Conservation (phyloP, 1,284 basidiomycete genomes). For the Vanrija sp. region DNA sequence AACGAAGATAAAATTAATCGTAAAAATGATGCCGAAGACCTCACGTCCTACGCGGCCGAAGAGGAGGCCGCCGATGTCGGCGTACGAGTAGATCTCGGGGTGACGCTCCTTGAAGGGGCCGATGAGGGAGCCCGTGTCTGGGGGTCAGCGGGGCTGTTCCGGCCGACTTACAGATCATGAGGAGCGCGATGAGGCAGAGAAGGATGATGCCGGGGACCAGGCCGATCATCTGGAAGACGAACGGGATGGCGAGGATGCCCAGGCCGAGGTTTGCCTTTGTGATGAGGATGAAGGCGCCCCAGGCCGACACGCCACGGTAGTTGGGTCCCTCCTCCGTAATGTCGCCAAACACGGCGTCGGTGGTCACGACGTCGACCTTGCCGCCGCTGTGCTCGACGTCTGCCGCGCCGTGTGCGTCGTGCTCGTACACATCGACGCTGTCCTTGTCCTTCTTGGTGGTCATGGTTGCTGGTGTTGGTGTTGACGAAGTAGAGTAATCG, state of each 20-base stretch:
- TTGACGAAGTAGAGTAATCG: no score
- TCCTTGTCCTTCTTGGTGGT: no score
- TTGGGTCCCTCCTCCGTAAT: conserved; percentile 20
- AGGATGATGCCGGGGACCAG: conserved; percentile 31
- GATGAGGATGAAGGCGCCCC: conserved; percentile 17
- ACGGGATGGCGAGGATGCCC: conserved; percentile 32
- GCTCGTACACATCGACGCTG: neutral
- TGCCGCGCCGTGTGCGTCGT: neutral
- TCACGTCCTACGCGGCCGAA: neutral
- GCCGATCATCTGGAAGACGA: conserved; percentile 28
- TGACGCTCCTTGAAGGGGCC: conserved; percentile 17
- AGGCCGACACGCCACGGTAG: conserved; percentile 16
- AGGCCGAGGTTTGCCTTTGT: conserved; percentile 32
- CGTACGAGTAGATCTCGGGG: conserved; percentile 16
- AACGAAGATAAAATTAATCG: conserved; percentile 5
- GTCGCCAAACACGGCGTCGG: conserved; percentile 24
- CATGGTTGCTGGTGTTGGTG: no score
- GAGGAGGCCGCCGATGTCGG: conserved; percentile 14
- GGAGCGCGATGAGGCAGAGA: conserved; percentile 25
- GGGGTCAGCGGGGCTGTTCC: neutral
- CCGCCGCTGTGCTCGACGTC: neutral
- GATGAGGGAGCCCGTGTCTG: conserved; percentile 4
- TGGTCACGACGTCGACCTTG: neutral
- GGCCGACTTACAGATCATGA: conserved; percentile 34
- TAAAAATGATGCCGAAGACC: neutral